Base-by-base conservation (phyloP, 305 asterid species). In the Lippia alba region DNA sequence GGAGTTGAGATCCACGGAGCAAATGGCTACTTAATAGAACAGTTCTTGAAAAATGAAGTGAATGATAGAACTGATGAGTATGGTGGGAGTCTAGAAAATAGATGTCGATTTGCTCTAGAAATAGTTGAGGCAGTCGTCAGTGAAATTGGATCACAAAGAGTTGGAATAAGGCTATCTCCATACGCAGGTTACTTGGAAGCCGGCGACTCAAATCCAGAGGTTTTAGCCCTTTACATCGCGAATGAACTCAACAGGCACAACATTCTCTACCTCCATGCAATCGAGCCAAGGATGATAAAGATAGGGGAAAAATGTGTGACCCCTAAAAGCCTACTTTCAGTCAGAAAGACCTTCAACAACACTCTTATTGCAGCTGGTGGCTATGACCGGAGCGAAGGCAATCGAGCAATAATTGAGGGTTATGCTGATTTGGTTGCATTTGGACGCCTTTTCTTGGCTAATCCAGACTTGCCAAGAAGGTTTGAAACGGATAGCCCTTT, bases 121-220 rank as follows among this genome's bases (percentile, higher is more conserved):
- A n/a, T n/a, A n/a, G n/a, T 72, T 10, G 78, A 72, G 36, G 75
- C 73, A 3, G 59, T 63, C 24, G 51, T 69, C 6, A 32, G 19
- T 32, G 76, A 73, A 20, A 69, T 76, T 17, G 79, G 79, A 59
- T 67, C 76, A 0, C 53, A 74, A 3, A 74, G 53, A 56, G 74
- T 74, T 54, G 79, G 79, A 12, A 69, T 74, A 39, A 65, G 76
- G 36, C 64, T 78, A 9, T 74, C 79, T 32, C 79, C 82, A 2
- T 61, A 41, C 5, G 51, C 68, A 4, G n/a, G 24, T 24, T 56
- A 56, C 61, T 7, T 56, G 17, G 40, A 56, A 5, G 4, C 40
- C 30, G 7, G 15, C 2, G 56, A 50, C 24, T 50, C 56, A 50
- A 50, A 50, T 50, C 56, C 56, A 50, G 24, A 50, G 20, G 56